These are phyloP conservation scores for Saccharomycopsis fermentans DNA, from an alignment of 805 yeast genomes.

Conservation along the genomic window DNA sequence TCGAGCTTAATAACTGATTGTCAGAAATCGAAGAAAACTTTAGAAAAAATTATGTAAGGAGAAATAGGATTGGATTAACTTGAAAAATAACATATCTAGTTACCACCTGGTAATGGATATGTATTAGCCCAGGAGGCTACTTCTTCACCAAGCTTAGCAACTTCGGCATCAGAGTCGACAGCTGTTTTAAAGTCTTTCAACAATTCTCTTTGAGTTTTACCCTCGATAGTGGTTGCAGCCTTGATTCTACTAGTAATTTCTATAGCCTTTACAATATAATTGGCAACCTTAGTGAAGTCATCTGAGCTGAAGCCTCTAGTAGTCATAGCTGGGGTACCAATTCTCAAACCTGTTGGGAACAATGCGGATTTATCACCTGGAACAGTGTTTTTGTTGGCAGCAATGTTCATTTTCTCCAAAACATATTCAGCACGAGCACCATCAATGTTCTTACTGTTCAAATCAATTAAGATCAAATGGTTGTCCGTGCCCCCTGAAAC, in stretches of 20 bases:
- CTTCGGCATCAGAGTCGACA: conserved; percentile 54
- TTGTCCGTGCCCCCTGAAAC: conserved; percentile 96
- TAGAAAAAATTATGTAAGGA: not conserved
- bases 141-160: conserved; percentile 51
- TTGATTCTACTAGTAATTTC: conserved; percentile 53
- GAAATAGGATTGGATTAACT: not conserved
- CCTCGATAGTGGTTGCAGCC: conserved; percentile 37
- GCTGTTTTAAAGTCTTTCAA: conserved; percentile 61
- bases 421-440: conserved; percentile 97
- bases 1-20: not conserved
- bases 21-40: not conserved
- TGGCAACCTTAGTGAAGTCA: conserved; percentile 73
- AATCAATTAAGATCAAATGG: conserved; percentile 85
- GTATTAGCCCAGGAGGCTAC: conserved; percentile 62
- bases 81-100: conserved; percentile 20
- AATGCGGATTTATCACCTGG: conserved; percentile 97
- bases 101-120: conserved; percentile 82
- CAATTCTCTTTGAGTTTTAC: conserved; percentile 45
- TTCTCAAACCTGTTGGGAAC: conserved; percentile 94
- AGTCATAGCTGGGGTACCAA: conserved; percentile 98
- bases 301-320: conserved; percentile 90
- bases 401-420: conserved; percentile 88
- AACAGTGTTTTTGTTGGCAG: conserved; percentile 93
- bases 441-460: conserved; percentile 83
- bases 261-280: conserved; percentile 74